Evolutionary conservation across 208 protist genomes (phyloP).

Genomic region (Crithidia acanthocephali): DNA sequence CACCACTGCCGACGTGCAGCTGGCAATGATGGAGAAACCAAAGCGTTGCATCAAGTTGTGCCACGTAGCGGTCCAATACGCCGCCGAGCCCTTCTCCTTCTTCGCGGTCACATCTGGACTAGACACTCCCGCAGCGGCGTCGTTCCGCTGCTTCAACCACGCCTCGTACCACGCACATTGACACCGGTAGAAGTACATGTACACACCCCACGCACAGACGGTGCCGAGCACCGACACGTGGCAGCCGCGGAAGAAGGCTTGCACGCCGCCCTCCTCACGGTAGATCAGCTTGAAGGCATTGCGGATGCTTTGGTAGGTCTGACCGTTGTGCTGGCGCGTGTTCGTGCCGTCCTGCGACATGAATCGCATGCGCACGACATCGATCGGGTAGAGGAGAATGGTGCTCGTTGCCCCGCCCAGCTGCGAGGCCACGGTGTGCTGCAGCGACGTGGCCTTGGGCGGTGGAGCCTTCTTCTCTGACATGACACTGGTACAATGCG

Average conservation of each 20-base stretch:
- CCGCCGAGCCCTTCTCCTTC: background rate
- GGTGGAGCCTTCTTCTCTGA: constrained; percentile 6
- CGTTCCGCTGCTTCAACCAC: too few species aligned
- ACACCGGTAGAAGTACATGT: constrained; percentile 89
- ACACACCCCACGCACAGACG: constrained; percentile 78
- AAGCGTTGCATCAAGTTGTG: constrained; percentile 55
- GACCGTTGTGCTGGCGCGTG: constrained; percentile 75
- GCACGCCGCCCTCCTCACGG: constrained; percentile 54
- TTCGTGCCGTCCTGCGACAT: constrained; percentile 86
- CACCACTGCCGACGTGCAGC: constrained; percentile 54
- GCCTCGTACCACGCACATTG: constrained; percentile 31
- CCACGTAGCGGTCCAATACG: constrained; percentile 19
- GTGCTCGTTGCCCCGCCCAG: constrained; percentile 60
- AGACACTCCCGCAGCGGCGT: too few species aligned
- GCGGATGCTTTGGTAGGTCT: constrained; percentile 55
- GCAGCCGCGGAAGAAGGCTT: constrained; percentile 71
- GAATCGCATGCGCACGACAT: constrained; percentile 88
- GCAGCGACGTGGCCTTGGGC: constrained; percentile 28
- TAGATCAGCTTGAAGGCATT: constrained; percentile 45
- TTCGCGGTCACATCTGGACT: too few species aligned
- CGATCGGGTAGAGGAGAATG: constrained; percentile 83
- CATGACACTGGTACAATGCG: background rate
- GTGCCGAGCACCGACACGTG: constrained; percentile 67
- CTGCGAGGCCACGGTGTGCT: constrained; percentile 77
- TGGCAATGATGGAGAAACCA: constrained; percentile 67